phyloP scores from a whole-genome alignment of 176 grass and related monocot species.

The Lolium rigidum region DNA sequence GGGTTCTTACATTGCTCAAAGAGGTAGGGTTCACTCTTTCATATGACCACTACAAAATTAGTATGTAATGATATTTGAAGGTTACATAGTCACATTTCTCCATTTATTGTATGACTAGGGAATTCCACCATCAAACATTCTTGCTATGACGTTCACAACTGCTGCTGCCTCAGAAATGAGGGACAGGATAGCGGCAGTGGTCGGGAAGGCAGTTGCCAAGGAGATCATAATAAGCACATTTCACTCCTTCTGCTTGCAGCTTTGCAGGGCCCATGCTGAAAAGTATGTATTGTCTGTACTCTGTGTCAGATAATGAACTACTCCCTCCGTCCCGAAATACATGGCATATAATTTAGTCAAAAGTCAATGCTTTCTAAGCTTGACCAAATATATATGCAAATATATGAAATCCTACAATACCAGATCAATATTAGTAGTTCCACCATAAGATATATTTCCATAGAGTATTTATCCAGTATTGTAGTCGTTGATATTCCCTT shows the following conservation, averaged over 20 bases:
- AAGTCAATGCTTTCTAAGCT: no score
- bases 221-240: conserved; percentile 92
- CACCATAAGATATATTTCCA: no score
- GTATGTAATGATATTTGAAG: conserved; percentile 29
- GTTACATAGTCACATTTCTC: conserved; percentile 35
- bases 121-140: conserved; percentile 74
- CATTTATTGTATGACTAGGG: conserved; percentile 51
- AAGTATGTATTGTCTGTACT: conserved; percentile 57
- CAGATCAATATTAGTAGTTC: no score
- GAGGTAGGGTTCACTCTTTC: conserved; percentile 62
- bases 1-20: conserved; percentile 87
- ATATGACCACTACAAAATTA: conserved; percentile 31
- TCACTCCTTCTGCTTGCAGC: conserved; percentile 95
- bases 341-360: no score
- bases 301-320: conserved; percentile 14
- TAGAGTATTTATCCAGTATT: no score
- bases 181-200: conserved; percentile 77
- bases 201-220: conserved; percentile 82
- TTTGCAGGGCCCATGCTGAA: conserved; percentile 89
- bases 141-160: conserved; percentile 97
- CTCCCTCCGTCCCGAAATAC: no score
- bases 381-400: no score
- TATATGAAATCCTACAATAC: no score
- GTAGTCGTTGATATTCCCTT: no score
- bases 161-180: conserved; percentile 94